These are phyloP conservation scores for Pseudogymnoascus sp. DNA, from an alignment of 2,329 filamentous ascomycete species.

Conservation along the genomic window DNA sequence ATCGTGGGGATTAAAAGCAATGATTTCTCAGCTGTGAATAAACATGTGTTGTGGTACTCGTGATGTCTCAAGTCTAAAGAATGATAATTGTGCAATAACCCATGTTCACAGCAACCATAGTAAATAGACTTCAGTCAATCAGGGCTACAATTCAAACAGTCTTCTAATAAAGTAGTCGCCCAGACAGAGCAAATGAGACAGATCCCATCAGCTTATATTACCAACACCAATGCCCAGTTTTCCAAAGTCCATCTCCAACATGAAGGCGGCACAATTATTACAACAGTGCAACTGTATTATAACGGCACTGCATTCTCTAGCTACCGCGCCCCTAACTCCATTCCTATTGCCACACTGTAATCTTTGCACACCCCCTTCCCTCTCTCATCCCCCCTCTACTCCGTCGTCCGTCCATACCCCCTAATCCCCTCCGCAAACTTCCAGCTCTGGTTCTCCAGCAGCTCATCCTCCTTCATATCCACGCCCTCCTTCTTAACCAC, in stretches of 20 bases:
- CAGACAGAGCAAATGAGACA: no score
- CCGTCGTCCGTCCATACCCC: constrained; percentile 59
- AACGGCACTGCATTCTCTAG: not conserved
- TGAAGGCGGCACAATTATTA: no score
- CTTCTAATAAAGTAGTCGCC: not conserved
- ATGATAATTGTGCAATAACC: not conserved
- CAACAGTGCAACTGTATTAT: not conserved
- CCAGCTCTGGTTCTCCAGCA: constrained; percentile 95
- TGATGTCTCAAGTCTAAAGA: not conserved
- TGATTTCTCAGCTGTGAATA: not conserved
- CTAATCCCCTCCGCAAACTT: constrained; percentile 91
- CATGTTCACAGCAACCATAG: not conserved
- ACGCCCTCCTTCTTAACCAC: constrained; percentile 85
- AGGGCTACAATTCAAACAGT: not conserved
- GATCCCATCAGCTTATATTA: not conserved
- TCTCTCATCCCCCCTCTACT: not conserved
- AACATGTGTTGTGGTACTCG: not conserved
- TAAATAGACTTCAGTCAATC: not conserved
- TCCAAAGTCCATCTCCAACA: not conserved
- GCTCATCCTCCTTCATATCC: constrained; percentile 72
- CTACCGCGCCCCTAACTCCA: not conserved
- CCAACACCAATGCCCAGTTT: not conserved
- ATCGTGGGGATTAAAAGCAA: not conserved
- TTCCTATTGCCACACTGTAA: not conserved
- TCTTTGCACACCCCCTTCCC: not conserved